Evolutionary conservation across 2,329 filamentous ascomycete species (phyloP).

Genomic region (Calonectria montana): DNA sequence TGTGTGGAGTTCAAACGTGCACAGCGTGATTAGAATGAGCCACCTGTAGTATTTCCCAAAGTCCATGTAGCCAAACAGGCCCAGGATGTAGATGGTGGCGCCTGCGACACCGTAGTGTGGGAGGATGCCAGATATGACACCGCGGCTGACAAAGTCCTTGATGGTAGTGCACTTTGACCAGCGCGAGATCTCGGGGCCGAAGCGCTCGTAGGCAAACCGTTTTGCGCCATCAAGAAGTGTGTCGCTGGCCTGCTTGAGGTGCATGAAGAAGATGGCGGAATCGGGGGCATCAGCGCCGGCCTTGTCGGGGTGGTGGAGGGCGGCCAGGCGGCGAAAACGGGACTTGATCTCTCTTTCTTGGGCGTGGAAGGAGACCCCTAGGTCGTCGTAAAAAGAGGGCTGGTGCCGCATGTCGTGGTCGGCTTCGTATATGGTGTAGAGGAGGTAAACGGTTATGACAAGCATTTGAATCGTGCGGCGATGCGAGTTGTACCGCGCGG

Average conservation of each 20-base stretch:
- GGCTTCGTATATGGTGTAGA: conserved; percentile 93
- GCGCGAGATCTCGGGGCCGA: conserved; percentile 77
- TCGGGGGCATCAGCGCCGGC: conserved; percentile 52
- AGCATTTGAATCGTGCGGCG: conserved; percentile 85
- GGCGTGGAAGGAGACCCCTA: conserved; percentile 76
- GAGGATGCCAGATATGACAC: conserved; percentile 67
- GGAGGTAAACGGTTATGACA: conserved; percentile 85
- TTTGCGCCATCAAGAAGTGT: conserved; percentile 80
- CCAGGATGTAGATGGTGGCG: conserved; percentile 69
- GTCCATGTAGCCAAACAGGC: conserved; percentile 74
- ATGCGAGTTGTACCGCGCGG: conserved; percentile 77
- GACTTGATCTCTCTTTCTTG: conserved; percentile 84
- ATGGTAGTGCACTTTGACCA: conserved; percentile 77
- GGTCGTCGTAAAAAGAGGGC: conserved; percentile 82
- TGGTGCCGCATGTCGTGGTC: conserved; percentile 80
- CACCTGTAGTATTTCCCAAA: conserved; percentile 76
- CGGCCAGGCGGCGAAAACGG: conserved; percentile 81
- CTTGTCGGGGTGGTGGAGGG: conserved; percentile 88
- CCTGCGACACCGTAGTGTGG: conserved; percentile 72
- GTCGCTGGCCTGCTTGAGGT: conserved; percentile 86
- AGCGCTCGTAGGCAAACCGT: conserved; percentile 90
- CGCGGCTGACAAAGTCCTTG: conserved; percentile 77
- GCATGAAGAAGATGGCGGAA: conserved; percentile 73
- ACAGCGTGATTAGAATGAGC: conserved; percentile 65
- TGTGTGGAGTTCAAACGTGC: conserved; percentile 67